These are phyloP conservation scores for Rhizophora mangle DNA, from an alignment of 345 rosid genomes.

Conservation along the genomic window DNA sequence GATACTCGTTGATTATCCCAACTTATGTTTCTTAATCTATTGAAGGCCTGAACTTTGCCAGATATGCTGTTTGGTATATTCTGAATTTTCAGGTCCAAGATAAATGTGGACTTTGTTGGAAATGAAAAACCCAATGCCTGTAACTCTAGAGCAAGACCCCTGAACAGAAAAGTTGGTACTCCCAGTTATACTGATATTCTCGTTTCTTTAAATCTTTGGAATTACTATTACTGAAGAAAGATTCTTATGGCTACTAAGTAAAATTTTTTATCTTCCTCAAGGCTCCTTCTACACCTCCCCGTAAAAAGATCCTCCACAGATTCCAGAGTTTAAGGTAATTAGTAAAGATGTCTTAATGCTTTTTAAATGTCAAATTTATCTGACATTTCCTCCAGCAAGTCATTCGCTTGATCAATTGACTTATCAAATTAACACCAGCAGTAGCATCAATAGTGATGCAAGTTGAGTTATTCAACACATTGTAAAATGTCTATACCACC, in stretches of 20 bases:
- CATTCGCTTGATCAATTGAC: too few relatives aligned
- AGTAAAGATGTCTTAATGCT: background rate
- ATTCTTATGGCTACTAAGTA: too few relatives aligned
- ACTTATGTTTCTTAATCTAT: background rate
- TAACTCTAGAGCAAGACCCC: conserved; percentile 40
- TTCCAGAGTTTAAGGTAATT: conserved; percentile 38
- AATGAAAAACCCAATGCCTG: conserved; percentile 24
- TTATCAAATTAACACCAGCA: too few relatives aligned
- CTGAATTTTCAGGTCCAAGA: conserved; percentile 41
- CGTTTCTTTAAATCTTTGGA: too few relatives aligned
- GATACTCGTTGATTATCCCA: background rate
- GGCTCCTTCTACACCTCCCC: too few relatives aligned
- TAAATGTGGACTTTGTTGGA: conserved; percentile 22
- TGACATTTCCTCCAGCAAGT: too few relatives aligned
- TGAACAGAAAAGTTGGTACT: conserved; percentile 48
- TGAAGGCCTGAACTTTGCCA: background rate
- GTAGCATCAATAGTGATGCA: too few relatives aligned
- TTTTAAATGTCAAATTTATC: background rate
- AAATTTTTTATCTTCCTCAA: too few relatives aligned
- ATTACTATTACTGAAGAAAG: too few relatives aligned
- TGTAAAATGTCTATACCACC: too few relatives aligned
- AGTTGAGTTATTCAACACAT: too few relatives aligned
- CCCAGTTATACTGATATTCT: background rate
- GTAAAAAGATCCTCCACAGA: conserved; percentile 30
- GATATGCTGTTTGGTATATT: conserved; percentile 8